Conservation (phyloP, 2,329 filamentous ascomycete species). For the Aureobasidium uvarum region DNA sequence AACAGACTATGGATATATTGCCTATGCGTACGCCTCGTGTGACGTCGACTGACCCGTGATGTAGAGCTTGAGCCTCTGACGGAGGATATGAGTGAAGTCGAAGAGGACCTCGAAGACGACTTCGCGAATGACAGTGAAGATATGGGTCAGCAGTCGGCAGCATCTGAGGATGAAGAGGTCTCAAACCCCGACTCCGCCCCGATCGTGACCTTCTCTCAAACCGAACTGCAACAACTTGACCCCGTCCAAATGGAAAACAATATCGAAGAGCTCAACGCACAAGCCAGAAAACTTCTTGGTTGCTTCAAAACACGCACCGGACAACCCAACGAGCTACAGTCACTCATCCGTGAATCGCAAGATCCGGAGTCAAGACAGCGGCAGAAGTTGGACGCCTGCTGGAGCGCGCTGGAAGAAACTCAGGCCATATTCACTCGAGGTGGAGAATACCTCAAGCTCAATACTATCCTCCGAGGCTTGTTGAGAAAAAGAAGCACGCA, state of each 20-base stretch:
- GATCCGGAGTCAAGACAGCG: conserved; percentile 41
- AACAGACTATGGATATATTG: background rate
- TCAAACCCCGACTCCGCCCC: background rate
- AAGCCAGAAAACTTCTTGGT: conserved; percentile 34
- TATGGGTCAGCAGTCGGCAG: background rate
- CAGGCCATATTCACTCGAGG: conserved; percentile 42
- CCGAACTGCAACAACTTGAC: conserved; percentile 46
- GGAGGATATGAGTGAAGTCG: background rate
- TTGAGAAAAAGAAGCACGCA: conserved; percentile 37
- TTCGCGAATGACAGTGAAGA: no score
- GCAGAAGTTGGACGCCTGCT: conserved; percentile 41
- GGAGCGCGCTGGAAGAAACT: conserved; percentile 36
- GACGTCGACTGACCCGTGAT: background rate
- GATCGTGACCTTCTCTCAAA: conserved; percentile 41
- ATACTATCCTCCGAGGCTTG: conserved; percentile 42
- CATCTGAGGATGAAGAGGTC: background rate
- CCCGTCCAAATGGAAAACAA: conserved; percentile 44
- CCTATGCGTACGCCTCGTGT: background rate
- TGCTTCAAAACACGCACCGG: conserved; percentile 35
- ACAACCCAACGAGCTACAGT: conserved; percentile 31
- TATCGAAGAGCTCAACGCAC: conserved; percentile 40
- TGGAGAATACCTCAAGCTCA: conserved; percentile 44
- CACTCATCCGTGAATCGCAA: conserved; percentile 35
- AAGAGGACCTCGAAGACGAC: background rate
- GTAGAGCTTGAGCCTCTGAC: conserved; percentile 1